Evolutionary conservation across 306 rosid genomes (phyloP), one percentile per base, ranked within the genome.

Genomic region (Acacia acuminata): DNA sequence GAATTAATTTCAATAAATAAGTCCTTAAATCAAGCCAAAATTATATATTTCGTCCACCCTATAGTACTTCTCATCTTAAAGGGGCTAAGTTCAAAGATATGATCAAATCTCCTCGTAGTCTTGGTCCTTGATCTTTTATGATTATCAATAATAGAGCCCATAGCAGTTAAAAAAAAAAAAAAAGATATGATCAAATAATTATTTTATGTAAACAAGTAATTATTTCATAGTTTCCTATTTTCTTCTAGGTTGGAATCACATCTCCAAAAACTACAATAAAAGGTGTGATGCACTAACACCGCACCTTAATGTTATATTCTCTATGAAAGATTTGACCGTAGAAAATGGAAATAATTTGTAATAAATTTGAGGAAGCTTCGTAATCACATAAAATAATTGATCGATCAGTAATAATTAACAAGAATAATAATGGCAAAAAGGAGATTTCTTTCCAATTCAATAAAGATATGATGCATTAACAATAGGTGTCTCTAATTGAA

Each of bases 361-460:
- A 8, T 20, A 20, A 53, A 53, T 30, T 45, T n/a, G 60, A 73
- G 42, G 63, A 77, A 58, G 55, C 71, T 48, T 71, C 8, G 20
- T 63, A 67, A 69, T 65, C 77, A 48, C 65, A 77, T 51, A 12
- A 75, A 17, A 86, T 87, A 83, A 34, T 79, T 20, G 65, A 58
- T 74, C 15, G 32, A 32, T 3, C 36, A 73, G 40, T 48, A 32
- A 51, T 65, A 53, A 53, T 53, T 20, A 71, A 71, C 67, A 56
- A 27, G 69, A 77, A 79, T 83, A 77, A 84, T 77, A 81, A 79
- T 47, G 74, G 50, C 42, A 40, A 61, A 77, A 17, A 25, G 1
- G 83, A 50, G 87, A 87, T 92, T 72, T 80, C 63, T 38, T 85
- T 51, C 87, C 85, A 43, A 48, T 82, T 84, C 25, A 40, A 48